Conservation (phyloP, 2,329 filamentous ascomycete species). For the Aplosporella prunicola region DNA sequence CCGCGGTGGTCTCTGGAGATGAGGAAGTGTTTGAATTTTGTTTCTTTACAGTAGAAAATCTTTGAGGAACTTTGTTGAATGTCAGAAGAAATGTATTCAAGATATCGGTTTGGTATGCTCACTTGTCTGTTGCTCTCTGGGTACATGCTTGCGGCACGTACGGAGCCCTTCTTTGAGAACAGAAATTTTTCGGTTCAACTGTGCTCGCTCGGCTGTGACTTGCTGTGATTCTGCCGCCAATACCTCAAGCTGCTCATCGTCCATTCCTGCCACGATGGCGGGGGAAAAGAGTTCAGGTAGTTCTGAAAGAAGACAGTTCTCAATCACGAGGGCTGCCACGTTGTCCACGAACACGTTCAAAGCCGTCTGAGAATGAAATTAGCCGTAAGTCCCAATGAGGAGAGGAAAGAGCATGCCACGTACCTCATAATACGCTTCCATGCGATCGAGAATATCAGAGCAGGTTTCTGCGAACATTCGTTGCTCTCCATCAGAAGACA, state of each 20-base stretch:
- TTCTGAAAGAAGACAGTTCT: conserved; percentile 29
- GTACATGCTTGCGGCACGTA: no score
- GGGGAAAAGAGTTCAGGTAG: conserved; percentile 34
- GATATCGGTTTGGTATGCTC: no score
- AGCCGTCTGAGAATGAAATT: conserved; percentile 29
- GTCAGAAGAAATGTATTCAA: no score
- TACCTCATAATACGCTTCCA: conserved; percentile 41
- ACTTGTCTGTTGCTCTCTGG: no score
- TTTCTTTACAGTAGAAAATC: no score
- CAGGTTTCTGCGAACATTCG: no score
- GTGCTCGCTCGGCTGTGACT: neutral
- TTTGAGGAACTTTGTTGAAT: no score
- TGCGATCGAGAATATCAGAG: conserved; percentile 30
- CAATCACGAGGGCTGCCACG: conserved; percentile 35
- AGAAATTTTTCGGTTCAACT: no score
- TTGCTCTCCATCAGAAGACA: neutral
- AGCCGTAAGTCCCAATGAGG: neutral
- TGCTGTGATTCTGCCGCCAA: conserved; percentile 19
- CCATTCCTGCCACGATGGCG: conserved; percentile 21
- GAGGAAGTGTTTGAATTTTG: no score
- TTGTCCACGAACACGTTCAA: conserved; percentile 37
- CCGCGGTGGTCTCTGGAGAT: no score
- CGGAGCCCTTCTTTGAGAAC: no score
- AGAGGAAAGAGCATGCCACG: neutral
- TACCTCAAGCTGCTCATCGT: conserved; percentile 15